Evolutionary conservation across 2,329 filamentous ascomycete species (phyloP).

Genomic region (Trichoderma asperellum): DNA sequence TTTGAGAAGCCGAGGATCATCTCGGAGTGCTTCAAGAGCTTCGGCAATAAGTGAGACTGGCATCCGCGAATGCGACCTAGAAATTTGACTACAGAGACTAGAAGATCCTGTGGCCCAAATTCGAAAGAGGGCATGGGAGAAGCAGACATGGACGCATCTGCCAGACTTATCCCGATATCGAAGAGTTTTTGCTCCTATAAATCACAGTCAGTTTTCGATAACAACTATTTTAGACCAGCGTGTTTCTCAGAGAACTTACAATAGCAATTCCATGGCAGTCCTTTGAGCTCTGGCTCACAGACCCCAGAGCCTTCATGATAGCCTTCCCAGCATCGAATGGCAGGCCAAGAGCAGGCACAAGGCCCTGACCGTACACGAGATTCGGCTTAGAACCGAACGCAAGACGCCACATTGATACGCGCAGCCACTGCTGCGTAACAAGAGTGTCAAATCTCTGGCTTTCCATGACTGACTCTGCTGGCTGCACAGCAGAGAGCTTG

Average conservation of each 20-base stretch:
- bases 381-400: conserved; percentile 37
- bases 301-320: conserved; percentile 36
- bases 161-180: conserved; percentile 40
- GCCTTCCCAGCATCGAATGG: conserved; percentile 40
- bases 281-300: conserved; percentile 37
- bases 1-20: conserved; percentile 24
- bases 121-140: conserved; percentile 34
- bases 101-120: conserved; percentile 38
- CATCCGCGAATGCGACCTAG: conserved; percentile 36
- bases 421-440: conserved; percentile 42
- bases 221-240: too few species aligned
- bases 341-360: conserved; percentile 32
- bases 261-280: conserved; percentile 42
- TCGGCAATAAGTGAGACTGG: conserved; percentile 38
- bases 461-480: conserved; percentile 38
- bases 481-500: conserved; percentile 36
- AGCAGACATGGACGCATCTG: conserved; percentile 35
- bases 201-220: neutral
- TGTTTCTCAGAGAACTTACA: conserved; percentile 30
- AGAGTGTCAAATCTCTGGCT: conserved; percentile 42
- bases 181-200: conserved; percentile 41
- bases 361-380: conserved; percentile 31
- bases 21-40: conserved; percentile 33
- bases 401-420: conserved; percentile 41
- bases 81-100: conserved; percentile 37